Percentiles rank a stretch among this genome's conserved stretches.
These are phyloP conservation scores for Umbelopsis ramanniana DNA, from an alignment of 192 early-diverging fungal genomes.

Conservation along the genomic window DNA sequence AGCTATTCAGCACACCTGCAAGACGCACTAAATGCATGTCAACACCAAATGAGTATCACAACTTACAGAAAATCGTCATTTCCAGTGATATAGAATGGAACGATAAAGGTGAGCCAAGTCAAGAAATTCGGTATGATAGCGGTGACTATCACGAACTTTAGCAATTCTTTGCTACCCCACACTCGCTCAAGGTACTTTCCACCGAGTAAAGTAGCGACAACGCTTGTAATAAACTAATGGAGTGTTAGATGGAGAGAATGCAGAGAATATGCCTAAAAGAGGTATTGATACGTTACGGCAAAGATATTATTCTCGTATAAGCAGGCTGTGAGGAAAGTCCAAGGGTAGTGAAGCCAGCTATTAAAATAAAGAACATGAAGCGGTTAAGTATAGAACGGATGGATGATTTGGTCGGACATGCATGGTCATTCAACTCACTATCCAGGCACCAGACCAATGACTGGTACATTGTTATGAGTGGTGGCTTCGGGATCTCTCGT, in stretches of 20 bases:
- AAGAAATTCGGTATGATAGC: slow-evolving; percentile 54
- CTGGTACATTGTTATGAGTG: slow-evolving; percentile 15
- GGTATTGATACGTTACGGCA: slow-evolving; percentile 39
- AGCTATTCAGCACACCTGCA: too few relatives aligned
- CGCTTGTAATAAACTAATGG: slow-evolving; percentile 49
- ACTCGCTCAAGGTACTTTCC: slow-evolving; percentile 85
- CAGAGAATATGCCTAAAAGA: not conserved
- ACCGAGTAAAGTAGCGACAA: slow-evolving; percentile 46
- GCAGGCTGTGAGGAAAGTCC: slow-evolving; percentile 65
- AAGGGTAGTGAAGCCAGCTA: slow-evolving; percentile 39
- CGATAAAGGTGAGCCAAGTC: slow-evolving; percentile 57
- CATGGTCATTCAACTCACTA: slow-evolving; percentile 28
- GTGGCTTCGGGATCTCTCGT: slow-evolving; percentile 22
- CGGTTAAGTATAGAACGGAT: not conserved
- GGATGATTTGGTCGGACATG: not conserved
- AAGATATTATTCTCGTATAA: slow-evolving; percentile 58
- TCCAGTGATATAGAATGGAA: slow-evolving; percentile 61
- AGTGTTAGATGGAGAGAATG: not conserved
- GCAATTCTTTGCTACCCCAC: slow-evolving; percentile 80
- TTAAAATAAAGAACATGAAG: not conserved
- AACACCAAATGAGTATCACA: slow-evolving; percentile 1
- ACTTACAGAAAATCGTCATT: slow-evolving; percentile 64
- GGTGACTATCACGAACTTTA: slow-evolving; percentile 69
- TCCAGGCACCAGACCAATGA: slow-evolving; percentile 45
- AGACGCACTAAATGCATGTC: not conserved